Evolutionary conservation across 352 stramenopile genomes (phyloP).

Genomic region (Pythium brassicae): DNA sequence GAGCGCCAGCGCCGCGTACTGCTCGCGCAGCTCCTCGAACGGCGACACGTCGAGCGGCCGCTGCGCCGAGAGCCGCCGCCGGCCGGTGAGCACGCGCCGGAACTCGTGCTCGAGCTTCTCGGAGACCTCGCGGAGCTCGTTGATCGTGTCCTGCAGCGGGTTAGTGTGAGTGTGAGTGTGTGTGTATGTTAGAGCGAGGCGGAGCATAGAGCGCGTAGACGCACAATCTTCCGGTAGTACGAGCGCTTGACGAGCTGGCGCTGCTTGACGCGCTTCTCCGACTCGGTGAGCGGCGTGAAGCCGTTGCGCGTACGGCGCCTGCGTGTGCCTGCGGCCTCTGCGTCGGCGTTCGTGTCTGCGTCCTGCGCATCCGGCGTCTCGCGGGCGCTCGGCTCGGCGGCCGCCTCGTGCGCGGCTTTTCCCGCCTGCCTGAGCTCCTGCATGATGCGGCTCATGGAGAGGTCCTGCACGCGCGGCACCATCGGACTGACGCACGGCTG

Average conservation of each 20-base stretch:
- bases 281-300: constrained; percentile 36
- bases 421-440: constrained; percentile 19
- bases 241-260: constrained; percentile 61
- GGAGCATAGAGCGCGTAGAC: constrained; percentile 12
- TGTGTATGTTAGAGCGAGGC: not conserved
- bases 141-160: constrained; percentile 41
- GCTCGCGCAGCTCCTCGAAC: constrained; percentile 37
- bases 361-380: not conserved
- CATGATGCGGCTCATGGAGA: constrained; percentile 53
- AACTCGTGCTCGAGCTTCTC: constrained; percentile 47
- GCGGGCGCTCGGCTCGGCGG: too few relatives aligned
- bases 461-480: constrained; percentile 17
- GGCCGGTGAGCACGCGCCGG: constrained; percentile 24
- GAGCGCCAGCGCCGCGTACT: constrained; percentile 47
- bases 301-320: constrained; percentile 20
- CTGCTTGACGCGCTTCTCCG: constrained; percentile 66
- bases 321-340: not conserved
- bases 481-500: constrained; percentile 19
- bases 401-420: not conserved
- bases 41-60: constrained; percentile 6
- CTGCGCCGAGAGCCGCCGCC: constrained; percentile 12
- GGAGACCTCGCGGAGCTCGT: constrained; percentile 43
- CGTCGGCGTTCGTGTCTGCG: not conserved
- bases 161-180: not conserved
- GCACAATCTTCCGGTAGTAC: constrained; percentile 74